Evolutionary conservation across 768 basidiomycete species (phyloP), one percentile per base, ranked within the genome.

Genomic region (Gelatoporia subvermispora): DNA sequence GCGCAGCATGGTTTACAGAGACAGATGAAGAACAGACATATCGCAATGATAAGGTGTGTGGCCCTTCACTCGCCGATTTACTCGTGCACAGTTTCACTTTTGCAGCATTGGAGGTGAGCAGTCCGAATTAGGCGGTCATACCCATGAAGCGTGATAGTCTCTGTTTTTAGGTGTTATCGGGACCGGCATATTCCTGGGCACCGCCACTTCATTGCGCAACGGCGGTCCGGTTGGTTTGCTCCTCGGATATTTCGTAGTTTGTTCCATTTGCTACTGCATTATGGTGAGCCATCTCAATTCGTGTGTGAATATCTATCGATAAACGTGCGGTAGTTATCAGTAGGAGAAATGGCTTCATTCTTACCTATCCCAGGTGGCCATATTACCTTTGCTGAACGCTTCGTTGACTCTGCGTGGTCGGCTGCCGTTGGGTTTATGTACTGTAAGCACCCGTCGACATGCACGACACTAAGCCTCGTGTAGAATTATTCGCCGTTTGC

Each of bases 101-200:
- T 15, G n/a, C 28, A 54, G 53, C 47, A 50, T 54, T 20, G 53
- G 49, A 35, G 53, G 53, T 18, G 22, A 10, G 41, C 13, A n/a
- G 5, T 8, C 20, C 37, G 31, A n/a, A 38, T 10, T 15, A 3
- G 7, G n/a, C n/a, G n/a, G n/a, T n/a, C 22, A 21, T 10, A 15
- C 4, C 13, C 7, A 31, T 13, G 28, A 31, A 7, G 13, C 13
- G 13, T 31, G 37, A 8, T 16, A 38, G 37, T n/a, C 7, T 38
- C n/a, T 15, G 8, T 42, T 42, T 4, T 16, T 21, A 44, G 60
- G 60, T 44, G 61, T 61, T 56, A 74, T 75, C 47, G 76, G 77
- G 16, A 77, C 76, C 2, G 78, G 79, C 45, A 66, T 80, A 3
- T 80, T 82, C 59, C 61, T 82, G n/a, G 74, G 76, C 5, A 71